Base-by-base conservation (phyloP, 2,329 filamentous ascomycete species). In the Blumeriella jaapii region DNA sequence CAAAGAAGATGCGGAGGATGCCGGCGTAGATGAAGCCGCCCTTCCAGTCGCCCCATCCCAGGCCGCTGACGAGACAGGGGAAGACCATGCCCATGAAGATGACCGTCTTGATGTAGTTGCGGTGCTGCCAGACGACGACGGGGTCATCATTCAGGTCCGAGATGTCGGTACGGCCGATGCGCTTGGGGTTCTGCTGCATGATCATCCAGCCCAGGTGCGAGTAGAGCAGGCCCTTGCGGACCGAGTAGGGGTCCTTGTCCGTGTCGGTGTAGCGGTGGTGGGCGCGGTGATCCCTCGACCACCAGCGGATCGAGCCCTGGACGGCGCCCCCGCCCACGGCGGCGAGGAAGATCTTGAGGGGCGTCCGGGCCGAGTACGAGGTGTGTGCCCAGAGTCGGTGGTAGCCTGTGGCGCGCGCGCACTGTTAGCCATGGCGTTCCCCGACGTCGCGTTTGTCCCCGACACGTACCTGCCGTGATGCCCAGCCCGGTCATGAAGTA, bases 251-350 rank as follows among this genome's bases (percentile, higher is more conserved):
- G 50, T 93, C 84, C 68, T 91, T 91, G 23, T 87, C 82, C 54
- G 84, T 93, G 57, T 93, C 85, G 65, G 85, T 93, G 60, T 91
- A 93, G 53, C 85, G 74, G 69, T 93, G 84, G 61, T 93, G 84
- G 53, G 83, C 81, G 49, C 85, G 78, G 65, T 93, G 85, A 56
- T 80, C 83, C 52, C 82, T 75, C 42, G 82, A 77, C 85, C 84
- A 93, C 84, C 84, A 93, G 60, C 84, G 71, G 56, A 87, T 81
- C 29, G 83, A 91, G 38, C 84, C 84, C 59, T 93, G 74, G 38
- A 89, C 82, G 47, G 84, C 82, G 61, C 83, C 84, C 53, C 80
- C 82, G 39, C 84, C 84, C 44, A 84, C 74, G 31, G 78, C 78
- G 41, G 83, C 83, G 45, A 93, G 75, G 64, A 84, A 89, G 55